Evolutionary conservation across 1,284 basidiomycete species (phyloP), one percentile per base, ranked within the genome.

Genomic region (Ganoderma meredithae): DNA sequence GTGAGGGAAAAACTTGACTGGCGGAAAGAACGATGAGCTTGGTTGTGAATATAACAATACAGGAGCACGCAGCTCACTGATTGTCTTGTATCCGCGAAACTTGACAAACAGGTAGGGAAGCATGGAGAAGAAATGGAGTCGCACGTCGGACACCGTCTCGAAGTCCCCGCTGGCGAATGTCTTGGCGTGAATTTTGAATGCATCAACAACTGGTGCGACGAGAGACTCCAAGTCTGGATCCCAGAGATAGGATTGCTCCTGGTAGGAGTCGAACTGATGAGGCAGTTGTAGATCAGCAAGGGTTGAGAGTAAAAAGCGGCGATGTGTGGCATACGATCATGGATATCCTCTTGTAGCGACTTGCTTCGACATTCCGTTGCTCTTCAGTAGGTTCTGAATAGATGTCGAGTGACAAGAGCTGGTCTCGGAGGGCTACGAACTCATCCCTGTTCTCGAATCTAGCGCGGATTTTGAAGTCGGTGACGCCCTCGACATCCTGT

Each of bases 221-320:
- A 99, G 90, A 19, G 82, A 78, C 75, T 96, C 94, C n/a, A 99
- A 86, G 75, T 89, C 92, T n/a, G 97, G 96, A 78, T 99, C 98
- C n/a, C 99, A 86, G 0, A 99, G 87, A 76, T 97, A 95, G 1
- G 96, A 86, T 75, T 97, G 94, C 69, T 99, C 97, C 77, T 98
- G 96, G 76, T 98, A 99, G 77, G 91, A 88, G 78, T 90, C 88
- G 52, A 99, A 87, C 96, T 98, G 60, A 68, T 17, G 17, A 39
- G 10, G 19, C 27, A 44, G 36, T 8, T 3, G 31, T 47, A 40
- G 17, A 19, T 66, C 47, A 66, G 25, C 27, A n/a, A n/a, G 63
- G 27, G 39, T 53, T 1, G 52, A 22, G 33, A 22, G 9, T 43
- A 60, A 52, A 56, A 47, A 55, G 70, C 27, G 69, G 43, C 27